Percentiles rank a stretch among this genome's conserved stretches.
Conservation (phyloP, 768 basidiomycete genomes). For the Lentinula detonsa region DNA sequence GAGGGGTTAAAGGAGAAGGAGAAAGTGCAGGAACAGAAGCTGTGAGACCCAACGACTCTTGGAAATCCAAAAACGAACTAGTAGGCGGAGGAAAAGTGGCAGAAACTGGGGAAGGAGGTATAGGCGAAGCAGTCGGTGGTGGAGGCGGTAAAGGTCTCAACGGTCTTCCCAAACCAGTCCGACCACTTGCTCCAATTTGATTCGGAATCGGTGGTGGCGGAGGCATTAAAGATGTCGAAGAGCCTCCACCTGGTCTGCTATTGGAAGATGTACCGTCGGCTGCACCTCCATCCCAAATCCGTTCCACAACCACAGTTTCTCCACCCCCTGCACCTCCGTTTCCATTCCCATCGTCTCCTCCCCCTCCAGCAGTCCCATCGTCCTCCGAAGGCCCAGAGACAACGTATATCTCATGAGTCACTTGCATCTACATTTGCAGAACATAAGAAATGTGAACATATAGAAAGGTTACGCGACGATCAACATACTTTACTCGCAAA, state of each 20-base stretch:
- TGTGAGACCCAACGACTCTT: background rate
- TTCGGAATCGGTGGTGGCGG: background rate
- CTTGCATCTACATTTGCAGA: conserved; percentile 31
- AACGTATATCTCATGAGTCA: conserved; percentile 67
- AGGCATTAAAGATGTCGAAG: background rate
- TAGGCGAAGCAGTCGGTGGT: background rate
- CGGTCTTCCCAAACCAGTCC: background rate
- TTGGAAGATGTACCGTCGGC: background rate
- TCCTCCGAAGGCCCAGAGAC: conserved; percentile 77
- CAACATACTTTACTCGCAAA: conserved; percentile 26
- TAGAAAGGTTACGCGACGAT: conserved; percentile 21
- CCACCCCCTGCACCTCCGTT: conserved; percentile 61
- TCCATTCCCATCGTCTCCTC: conserved; percentile 51
- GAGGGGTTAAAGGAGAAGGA: background rate
- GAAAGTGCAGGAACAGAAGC: background rate
- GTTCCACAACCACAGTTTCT: conserved; percentile 75
- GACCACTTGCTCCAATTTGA: too few relatives aligned
- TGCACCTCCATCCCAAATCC: conserved; percentile 69
- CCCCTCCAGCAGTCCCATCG: conserved; percentile 52
- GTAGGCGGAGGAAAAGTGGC: background rate
- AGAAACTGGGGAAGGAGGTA: background rate
- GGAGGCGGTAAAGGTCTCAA: background rate
- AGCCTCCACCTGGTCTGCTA: background rate
- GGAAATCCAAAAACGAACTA: background rate
- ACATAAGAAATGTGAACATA: background rate